Evolutionary conservation across 306 rosid genomes (phyloP).

Genomic region (Gleditsia sinensis): DNA sequence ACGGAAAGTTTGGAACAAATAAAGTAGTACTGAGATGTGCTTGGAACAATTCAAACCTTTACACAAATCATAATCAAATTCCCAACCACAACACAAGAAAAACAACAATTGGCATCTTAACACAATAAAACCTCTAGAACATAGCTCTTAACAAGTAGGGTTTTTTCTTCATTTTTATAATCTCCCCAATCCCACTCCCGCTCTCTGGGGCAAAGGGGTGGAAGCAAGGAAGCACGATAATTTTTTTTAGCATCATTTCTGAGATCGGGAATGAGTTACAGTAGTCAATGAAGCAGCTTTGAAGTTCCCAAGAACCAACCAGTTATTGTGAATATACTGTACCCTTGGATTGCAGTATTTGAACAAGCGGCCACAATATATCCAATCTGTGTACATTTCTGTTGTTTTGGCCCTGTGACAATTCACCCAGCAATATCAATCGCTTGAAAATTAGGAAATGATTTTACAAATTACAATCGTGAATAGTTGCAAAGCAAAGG

Average conservation of each 20-base stretch:
- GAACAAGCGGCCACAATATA: conserved; percentile 94
- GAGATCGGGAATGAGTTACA: conserved; percentile 36
- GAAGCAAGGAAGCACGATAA: no score
- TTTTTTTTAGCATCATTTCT: conserved; percentile 13
- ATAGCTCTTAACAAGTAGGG: conserved; percentile 24
- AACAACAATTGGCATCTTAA: conserved; percentile 32
- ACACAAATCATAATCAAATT: conserved; percentile 21
- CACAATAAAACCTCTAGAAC: conserved; percentile 21
- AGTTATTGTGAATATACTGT: conserved; percentile 36
- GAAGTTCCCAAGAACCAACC: conserved; percentile 34
- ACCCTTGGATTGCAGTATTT: conserved; percentile 79
- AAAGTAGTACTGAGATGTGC: not conserved
- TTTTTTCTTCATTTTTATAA: conserved; percentile 12
- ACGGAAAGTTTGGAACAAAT: not conserved
- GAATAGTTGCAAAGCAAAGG: not conserved
- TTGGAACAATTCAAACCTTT: conserved; percentile 25
- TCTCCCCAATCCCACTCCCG: conserved; percentile 1
- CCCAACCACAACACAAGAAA: not conserved
- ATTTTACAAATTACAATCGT: not conserved
- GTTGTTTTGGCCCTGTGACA: conserved; percentile 79
- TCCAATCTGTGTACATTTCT: conserved; percentile 85
- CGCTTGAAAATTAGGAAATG: not conserved
- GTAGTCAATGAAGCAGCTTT: conserved; percentile 43
- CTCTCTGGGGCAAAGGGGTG: not conserved
- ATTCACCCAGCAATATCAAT: conserved; percentile 27